Percentiles rank a stretch among this genome's conserved stretches.
phyloP scores from a whole-genome alignment of 768 basidiomycete species.

The Pleurotus pulmonarius region DNA sequence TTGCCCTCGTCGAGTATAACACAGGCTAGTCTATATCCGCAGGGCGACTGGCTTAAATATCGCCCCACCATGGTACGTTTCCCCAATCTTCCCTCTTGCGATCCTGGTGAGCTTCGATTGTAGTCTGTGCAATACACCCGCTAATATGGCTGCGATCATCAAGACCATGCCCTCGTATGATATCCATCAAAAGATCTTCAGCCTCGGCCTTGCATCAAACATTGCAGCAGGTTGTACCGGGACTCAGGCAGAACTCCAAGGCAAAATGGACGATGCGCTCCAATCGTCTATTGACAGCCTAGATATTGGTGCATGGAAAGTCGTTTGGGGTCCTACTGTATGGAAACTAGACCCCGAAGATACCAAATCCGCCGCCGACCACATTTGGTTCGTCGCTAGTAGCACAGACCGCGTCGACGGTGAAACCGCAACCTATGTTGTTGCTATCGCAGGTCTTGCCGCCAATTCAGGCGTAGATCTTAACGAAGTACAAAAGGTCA shows the following conservation, averaged over 20 bases:
- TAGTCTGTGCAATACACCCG: too few relatives aligned
- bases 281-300: neutral
- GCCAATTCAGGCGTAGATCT: neutral
- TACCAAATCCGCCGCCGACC: neutral
- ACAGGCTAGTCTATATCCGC: too few relatives aligned
- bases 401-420: neutral
- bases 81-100: too few relatives aligned
- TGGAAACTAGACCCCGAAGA: neutral
- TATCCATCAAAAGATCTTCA: neutral
- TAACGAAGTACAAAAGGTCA: neutral
- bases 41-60: too few relatives aligned
- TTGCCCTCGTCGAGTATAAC: too few relatives aligned
- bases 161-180: neutral
- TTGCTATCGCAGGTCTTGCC: slow-evolving; percentile 4
- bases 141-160: too few relatives aligned
- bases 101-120: too few relatives aligned
- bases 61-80: too few relatives aligned
- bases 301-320: neutral
- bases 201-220: neutral
- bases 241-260: neutral
- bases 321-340: neutral
- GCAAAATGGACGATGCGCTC: neutral
- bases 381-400: neutral
- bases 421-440: neutral
- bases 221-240: neutral